Evolutionary conservation across 805 yeast species (phyloP).

Genomic region (Kazachstania africana): DNA sequence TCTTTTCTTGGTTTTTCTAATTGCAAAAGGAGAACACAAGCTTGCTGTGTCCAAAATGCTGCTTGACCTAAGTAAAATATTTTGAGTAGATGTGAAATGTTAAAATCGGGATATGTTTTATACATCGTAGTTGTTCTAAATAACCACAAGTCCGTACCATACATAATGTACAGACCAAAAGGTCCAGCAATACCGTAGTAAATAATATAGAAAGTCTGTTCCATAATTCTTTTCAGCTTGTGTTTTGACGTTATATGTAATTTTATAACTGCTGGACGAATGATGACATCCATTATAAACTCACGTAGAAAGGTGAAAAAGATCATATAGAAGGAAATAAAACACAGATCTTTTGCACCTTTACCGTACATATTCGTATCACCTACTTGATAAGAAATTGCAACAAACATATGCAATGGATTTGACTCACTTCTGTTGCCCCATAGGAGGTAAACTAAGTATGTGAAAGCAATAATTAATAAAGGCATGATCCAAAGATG

Average conservation of each 20-base stretch:
- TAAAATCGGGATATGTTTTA: conserved; percentile 68
- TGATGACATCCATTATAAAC: conserved; percentile 72
- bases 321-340: conserved; percentile 69
- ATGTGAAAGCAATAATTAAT: conserved; percentile 32
- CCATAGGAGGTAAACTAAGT: conserved; percentile 38
- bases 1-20: conserved; percentile 94
- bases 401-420: conserved; percentile 49
- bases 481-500: conserved; percentile 67
- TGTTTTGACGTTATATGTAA: conserved; percentile 29
- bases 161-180: conserved; percentile 82
- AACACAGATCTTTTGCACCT: conserved; percentile 72
- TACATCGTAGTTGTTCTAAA: conserved; percentile 80
- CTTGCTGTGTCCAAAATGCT: conserved; percentile 95
- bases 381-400: conserved; percentile 46
- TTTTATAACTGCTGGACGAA: conserved; percentile 56
- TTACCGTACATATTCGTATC: conserved; percentile 67
- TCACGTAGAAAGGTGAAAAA: conserved; percentile 87
- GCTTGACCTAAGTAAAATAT: conserved; percentile 88
- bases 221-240: conserved; percentile 76
- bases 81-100: conserved; percentile 61
- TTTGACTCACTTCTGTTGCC: conserved; percentile 50
- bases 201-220: conserved; percentile 75
- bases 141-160: conserved; percentile 72
- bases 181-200: conserved; percentile 80
- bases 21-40: conserved; percentile 68